These are phyloP conservation scores for Trichoderma virens DNA, from an alignment of 495 filamentous ascomycete species.

Conservation along the genomic window DNA sequence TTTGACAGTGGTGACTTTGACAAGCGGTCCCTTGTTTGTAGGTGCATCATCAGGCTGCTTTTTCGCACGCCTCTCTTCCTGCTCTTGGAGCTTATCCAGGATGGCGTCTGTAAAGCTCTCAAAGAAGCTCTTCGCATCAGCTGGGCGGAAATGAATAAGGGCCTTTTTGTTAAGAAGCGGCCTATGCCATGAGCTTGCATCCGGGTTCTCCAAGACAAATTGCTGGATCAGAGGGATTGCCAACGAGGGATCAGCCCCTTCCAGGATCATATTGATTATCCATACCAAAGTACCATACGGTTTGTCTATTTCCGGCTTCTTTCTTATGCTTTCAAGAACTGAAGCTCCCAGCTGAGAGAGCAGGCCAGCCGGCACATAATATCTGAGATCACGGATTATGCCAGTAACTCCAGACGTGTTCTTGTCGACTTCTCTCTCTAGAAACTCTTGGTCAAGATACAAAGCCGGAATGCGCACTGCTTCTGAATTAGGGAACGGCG, in stretches of 20 bases:
- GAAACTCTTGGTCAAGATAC: slow-evolving; percentile 19
- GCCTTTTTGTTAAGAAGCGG: slow-evolving; percentile 20
- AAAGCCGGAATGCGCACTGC: slow-evolving; percentile 19
- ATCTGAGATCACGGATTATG: not conserved
- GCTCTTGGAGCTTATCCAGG: slow-evolving; percentile 22
- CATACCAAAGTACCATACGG: not conserved
- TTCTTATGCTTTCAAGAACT: not conserved
- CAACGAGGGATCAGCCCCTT: slow-evolving; percentile 11
- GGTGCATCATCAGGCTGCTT: not conserved
- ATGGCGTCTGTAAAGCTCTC: slow-evolving; percentile 24
- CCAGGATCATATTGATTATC: not conserved
- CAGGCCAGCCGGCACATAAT: not conserved
- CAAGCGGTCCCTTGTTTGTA: slow-evolving; percentile 13
- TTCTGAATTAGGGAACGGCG: slow-evolving; percentile 17
- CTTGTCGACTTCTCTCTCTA: slow-evolving; percentile 10
- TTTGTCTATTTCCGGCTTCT: not conserved
- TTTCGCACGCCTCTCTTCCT: slow-evolving; percentile 11
- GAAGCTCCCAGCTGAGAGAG: not conserved
- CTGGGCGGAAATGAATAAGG: slow-evolving; percentile 21
- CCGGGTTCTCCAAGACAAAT: slow-evolving; percentile 27
- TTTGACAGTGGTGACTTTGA: slow-evolving; percentile 35
- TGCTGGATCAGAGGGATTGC: slow-evolving; percentile 20
- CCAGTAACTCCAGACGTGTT: not conserved
- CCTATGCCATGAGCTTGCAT: slow-evolving; percentile 32
- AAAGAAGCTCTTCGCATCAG: slow-evolving; percentile 22